phyloP scores from a whole-genome alignment of 306 rosid species.

The Phaseolus lunatus region DNA sequence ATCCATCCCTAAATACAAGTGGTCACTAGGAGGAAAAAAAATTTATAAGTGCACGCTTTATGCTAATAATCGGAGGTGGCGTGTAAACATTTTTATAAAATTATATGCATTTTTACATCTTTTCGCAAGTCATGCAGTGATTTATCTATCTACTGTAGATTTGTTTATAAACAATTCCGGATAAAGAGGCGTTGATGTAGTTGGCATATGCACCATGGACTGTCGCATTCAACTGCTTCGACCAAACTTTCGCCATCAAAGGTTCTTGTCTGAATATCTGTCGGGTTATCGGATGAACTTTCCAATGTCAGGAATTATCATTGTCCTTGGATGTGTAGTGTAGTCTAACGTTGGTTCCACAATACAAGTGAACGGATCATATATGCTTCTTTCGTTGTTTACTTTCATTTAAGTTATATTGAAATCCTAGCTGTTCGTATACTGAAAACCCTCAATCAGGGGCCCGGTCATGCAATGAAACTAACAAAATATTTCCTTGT shows the following conservation, averaged over 20 bases:
- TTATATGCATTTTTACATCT: background rate
- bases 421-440: background rate
- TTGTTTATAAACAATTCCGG: background rate
- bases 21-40: background rate
- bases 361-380: background rate
- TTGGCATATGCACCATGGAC: conserved; percentile 1
- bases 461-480: background rate
- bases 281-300: background rate
- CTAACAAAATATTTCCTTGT: no score
- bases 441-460: background rate
- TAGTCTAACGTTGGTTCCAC: background rate
- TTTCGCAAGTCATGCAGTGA: background rate
- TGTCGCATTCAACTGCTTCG: conserved; percentile 2
- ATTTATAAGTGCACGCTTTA: background rate
- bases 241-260: background rate
- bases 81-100: background rate
- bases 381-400: background rate
- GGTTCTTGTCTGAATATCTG: background rate
- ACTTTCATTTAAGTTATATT: background rate
- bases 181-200: background rate
- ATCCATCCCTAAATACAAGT: background rate
- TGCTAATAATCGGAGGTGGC: background rate
- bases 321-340: background rate
- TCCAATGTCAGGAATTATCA: background rate
- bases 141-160: background rate